Percentiles rank a stretch among this genome's conserved stretches.
These are phyloP conservation scores for Oryza officinalis DNA, from an alignment of 176 grass and related monocot species.

Conservation along the genomic window DNA sequence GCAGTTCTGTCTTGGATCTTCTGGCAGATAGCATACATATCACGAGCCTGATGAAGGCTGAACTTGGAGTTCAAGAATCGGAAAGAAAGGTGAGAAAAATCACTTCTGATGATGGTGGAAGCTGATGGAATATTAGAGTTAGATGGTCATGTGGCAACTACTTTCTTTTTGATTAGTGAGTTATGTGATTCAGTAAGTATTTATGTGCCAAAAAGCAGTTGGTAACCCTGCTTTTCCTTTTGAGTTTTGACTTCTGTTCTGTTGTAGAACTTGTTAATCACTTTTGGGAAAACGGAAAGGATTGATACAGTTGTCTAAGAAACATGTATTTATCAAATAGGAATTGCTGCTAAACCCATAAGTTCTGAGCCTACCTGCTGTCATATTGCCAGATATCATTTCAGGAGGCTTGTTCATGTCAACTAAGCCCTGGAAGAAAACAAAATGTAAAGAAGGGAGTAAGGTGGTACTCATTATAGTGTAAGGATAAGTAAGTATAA, in stretches of 20 bases:
- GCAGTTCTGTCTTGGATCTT: background rate
- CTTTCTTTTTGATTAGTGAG: background rate
- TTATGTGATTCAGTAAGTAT: background rate
- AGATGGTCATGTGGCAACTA: background rate
- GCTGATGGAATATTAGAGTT: background rate
- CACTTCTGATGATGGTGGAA: background rate
- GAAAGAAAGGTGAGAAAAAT: background rate
- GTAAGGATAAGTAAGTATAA: background rate
- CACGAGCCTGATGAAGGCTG: background rate
- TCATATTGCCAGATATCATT: conserved; percentile 89
- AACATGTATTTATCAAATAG: background rate
- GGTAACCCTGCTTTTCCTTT: background rate
- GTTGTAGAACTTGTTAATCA: background rate
- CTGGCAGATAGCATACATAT: background rate
- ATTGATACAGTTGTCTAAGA: background rate
- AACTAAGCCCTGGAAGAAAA: conserved; percentile 35
- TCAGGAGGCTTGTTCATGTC: conserved; percentile 75
- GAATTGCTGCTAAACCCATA: background rate
- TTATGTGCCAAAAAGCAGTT: background rate
- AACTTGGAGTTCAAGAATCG: background rate
- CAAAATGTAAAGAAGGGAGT: background rate
- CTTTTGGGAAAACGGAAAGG: background rate
- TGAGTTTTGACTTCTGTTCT: background rate
- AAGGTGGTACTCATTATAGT: background rate
- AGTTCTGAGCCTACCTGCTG: conserved; percentile 49